Base-by-base conservation (phyloP, 2,329 filamentous ascomycete genomes). In the Claviceps citrina region DNA sequence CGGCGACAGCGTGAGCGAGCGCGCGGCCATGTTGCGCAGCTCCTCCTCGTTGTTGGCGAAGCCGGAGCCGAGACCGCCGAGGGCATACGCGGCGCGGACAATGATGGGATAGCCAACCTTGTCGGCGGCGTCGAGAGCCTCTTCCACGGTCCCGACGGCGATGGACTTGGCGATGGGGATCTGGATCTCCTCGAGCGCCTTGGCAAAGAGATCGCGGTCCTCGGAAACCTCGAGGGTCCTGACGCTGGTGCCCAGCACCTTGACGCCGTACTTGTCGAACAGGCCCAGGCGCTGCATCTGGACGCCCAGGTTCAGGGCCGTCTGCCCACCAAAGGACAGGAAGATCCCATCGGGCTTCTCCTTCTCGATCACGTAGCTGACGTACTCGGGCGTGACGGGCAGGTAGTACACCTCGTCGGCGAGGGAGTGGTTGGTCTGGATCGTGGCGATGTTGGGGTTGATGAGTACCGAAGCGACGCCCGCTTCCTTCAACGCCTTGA, bases 331-430 rank as follows among this genome's bases (percentile, higher is more conserved):
- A 54, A 96, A 98, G 38, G 86, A 91, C 53, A 96, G 74, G 67
- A 96, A 91, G 61, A 98, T 93, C 54, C 89, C 91, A 68, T 98
- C 91, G 31, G 91, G 91, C 59, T 79, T 77, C 66, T 96, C 91
- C 56, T 83, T 81, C 69, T 96, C 86, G 59, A 98, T 96, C 46
- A 98, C 89, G 63, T 96, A 89, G 55, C 82, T 82, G 57, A 95
- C 87, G 65, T 96, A 98, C 72, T 96, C 89, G 48, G 89, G 83
- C 15, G 91, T 98, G 54, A 98, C 87, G 42, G 91, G 91, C 28
- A 96, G 80, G 65, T 95, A 96, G 72, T 96, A 96, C 55, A 96
- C 83, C 67, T 96, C 87, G 58, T 96, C 89, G 56, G 86, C 86
- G 58, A 96, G 81, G 55, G 81, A 80, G 71, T 96, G 89, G 61